Conservation (phyloP, 257 asterid species). For the Jaltomata sinuosa region DNA sequence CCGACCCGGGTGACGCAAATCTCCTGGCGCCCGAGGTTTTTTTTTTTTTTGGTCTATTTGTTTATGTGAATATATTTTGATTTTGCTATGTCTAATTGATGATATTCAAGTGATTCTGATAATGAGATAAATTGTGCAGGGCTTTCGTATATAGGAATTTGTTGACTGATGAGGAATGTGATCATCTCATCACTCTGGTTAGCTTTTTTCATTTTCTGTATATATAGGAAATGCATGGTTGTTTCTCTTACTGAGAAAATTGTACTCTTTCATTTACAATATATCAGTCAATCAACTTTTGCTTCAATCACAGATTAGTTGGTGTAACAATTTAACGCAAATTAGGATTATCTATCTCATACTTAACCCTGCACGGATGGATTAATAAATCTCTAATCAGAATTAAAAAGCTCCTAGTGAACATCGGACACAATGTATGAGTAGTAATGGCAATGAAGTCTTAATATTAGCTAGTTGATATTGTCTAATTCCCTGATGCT, state of each 20-base stretch:
- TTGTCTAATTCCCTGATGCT: neutral
- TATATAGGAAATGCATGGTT: neutral
- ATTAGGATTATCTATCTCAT: neutral
- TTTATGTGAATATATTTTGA: neutral
- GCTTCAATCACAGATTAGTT: neutral
- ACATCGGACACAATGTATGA: neutral
- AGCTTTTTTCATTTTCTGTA: neutral
- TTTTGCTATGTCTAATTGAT: neutral
- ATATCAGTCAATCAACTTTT: neutral
- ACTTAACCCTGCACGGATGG: neutral
- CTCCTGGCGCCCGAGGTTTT: slow-evolving; percentile 82
- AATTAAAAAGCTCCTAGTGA: neutral
- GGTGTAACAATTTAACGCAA: neutral
- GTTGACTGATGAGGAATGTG: slow-evolving; percentile 72
- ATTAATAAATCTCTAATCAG: neutral
- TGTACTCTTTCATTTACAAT: neutral
- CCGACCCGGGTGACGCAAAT: slow-evolving; percentile 78
- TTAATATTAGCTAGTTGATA: neutral
- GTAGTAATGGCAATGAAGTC: neutral
- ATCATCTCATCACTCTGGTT: slow-evolving; percentile 74
- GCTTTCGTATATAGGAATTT: slow-evolving; percentile 69
- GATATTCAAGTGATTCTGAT: neutral
- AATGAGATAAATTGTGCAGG: slow-evolving; percentile 29
- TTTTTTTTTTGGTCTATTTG: neutral
- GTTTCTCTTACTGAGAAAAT: neutral